Percentiles rank a stretch among this genome's conserved stretches.
phyloP scores from a whole-genome alignment of 2,329 filamentous ascomycete species.

The Fusarium verrucosum region DNA sequence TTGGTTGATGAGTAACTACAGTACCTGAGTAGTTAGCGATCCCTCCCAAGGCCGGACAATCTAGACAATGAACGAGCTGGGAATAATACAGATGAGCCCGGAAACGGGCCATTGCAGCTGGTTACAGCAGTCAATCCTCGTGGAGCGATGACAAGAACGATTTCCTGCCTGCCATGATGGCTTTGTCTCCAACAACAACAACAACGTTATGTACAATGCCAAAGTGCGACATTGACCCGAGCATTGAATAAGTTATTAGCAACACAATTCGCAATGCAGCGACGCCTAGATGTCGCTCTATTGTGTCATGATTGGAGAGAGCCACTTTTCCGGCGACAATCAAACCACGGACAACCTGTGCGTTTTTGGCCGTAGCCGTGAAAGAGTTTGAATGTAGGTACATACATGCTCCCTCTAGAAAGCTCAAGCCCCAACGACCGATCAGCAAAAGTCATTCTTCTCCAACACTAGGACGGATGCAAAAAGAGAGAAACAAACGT shows the following conservation, averaged over 20 bases:
- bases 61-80: slow-evolving; percentile 1
- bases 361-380: not conserved
- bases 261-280: slow-evolving; percentile 19
- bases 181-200: slow-evolving; percentile 7
- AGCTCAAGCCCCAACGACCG: slow-evolving; percentile 15
- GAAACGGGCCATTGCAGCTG: slow-evolving; percentile 27
- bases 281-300: slow-evolving; percentile 15
- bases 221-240: slow-evolving; percentile 35
- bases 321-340: slow-evolving; percentile 21
- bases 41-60: slow-evolving; percentile 10
- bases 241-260: slow-evolving; percentile 36
- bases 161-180: slow-evolving; percentile 28
- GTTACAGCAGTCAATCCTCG: slow-evolving; percentile 23
- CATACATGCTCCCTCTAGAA: slow-evolving; percentile 3
- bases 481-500: slow-evolving; percentile 10
- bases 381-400: slow-evolving; percentile 19
- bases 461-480: slow-evolving; percentile 19
- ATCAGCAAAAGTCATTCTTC: not conserved
- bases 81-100: slow-evolving; percentile 18
- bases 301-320: slow-evolving; percentile 3
- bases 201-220: slow-evolving; percentile 2
- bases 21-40: slow-evolving; percentile 31
- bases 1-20: too few species aligned
- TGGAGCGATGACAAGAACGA: slow-evolving; percentile 21
- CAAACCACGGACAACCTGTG: not conserved